Base-by-base conservation (phyloP, 2,329 filamentous ascomycete genomes). In the Didymella lethalis region DNA sequence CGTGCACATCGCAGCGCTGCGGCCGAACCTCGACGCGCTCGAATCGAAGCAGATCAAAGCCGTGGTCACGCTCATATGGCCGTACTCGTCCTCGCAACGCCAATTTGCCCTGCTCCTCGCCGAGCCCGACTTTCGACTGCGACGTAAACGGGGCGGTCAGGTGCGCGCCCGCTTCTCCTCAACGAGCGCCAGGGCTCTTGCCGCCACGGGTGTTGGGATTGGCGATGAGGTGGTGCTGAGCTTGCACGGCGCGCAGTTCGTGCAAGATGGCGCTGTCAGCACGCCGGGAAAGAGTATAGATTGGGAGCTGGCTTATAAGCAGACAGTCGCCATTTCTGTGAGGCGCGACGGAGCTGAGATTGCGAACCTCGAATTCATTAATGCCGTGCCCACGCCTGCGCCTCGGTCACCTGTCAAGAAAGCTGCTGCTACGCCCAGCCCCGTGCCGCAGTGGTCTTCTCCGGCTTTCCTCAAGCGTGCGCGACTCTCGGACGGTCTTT, bases 61-160 rank as follows among this genome's bases (percentile, higher is more conserved):
- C 38, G 82, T 90, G 16, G 86, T 97, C 23, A 94, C 92, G 8
- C 86, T 98, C 34, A 88, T 92, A 57, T 98, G 94, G 93, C 94
- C 94, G 0, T 97, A 92, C 77, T 97, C 91, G 64, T 90, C 90
- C 23, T 87, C 92, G 26, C 90, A 85, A 29, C 86, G 85, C 52
- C 88, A 88, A 38, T 85, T 93, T 65, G 89, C 92, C 26, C 88
- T 97, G 49, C 85, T 96, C 20, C 85, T 98, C 32, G 91, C 91
- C 45, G 93, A 97, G 69, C 88, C 88, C 45, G 92, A 97, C 75
- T 90, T 93, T 70, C 89, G 91, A 47, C 83, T 94, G 49, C 90
- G 94, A 55, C 86, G 87, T 62, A 83, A 84, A 40, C 89, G 86
- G 8, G 36, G 36, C 65, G 94, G 94, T 12, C 92, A 97, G 77